These are phyloP conservation scores for Trichoderma sp. DNA, from an alignment of 2,329 filamentous ascomycete species.

Conservation along the genomic window DNA sequence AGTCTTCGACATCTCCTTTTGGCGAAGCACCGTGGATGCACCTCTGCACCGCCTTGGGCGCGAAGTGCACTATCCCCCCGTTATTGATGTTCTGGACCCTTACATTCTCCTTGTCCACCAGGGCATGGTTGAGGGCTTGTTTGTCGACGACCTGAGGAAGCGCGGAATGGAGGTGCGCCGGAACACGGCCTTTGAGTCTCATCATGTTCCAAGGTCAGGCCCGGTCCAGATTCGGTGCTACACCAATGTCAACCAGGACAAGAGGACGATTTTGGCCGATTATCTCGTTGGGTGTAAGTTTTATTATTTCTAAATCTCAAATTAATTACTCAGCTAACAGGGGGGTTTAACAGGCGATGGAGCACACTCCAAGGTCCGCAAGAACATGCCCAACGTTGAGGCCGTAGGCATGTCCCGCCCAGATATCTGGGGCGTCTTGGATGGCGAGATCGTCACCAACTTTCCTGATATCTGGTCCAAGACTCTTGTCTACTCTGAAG, in stretches of 20 bases:
- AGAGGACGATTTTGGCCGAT: conserved; percentile 51
- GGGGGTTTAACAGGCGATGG: conserved; percentile 54
- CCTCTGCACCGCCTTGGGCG: conserved; percentile 59
- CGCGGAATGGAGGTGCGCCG: conserved; percentile 61
- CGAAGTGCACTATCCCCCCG: conserved; percentile 65
- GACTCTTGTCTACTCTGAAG: conserved; percentile 55
- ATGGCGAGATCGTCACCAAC: conserved; percentile 43
- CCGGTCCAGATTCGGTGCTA: conserved; percentile 51
- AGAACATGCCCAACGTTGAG: conserved; percentile 56
- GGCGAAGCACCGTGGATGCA: conserved; percentile 53
- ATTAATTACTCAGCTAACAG: neutral
- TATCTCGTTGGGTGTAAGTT: conserved; percentile 65
- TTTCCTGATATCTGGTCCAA: conserved; percentile 59
- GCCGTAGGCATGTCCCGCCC: conserved; percentile 54
- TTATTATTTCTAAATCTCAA: neutral
- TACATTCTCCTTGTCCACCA: conserved; percentile 64
- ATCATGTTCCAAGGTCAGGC: conserved; percentile 42
- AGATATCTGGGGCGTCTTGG: conserved; percentile 50
- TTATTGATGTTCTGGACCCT: conserved; percentile 55
- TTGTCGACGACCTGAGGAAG: conserved; percentile 65
- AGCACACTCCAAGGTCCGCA: conserved; percentile 67
- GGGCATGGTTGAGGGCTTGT: conserved; percentile 69
- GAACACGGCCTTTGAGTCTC: conserved; percentile 61
- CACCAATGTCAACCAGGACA: conserved; percentile 50
- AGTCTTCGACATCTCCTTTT: conserved; percentile 73